A percentile compares a stretch with the other conserved stretches of the same genome.
Conservation (phyloP, 2,329 filamentous ascomycete species). For the Colletotrichum salicis region DNA sequence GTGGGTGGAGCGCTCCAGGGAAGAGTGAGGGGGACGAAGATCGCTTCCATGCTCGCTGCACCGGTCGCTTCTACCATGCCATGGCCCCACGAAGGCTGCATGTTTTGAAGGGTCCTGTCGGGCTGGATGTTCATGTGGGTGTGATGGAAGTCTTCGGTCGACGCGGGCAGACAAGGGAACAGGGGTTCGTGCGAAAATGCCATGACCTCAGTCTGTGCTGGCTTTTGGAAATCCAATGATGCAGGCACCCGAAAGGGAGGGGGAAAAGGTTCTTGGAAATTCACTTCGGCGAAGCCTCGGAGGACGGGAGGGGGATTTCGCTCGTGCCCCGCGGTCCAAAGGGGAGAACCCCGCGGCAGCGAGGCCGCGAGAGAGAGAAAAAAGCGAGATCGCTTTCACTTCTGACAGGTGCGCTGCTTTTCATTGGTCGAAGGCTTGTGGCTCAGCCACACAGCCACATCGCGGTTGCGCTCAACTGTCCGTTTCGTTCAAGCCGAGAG, state of each 20-base stretch:
- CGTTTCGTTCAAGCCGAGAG: constrained; percentile 20
- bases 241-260: background rate
- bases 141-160: background rate
- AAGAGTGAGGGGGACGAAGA: background rate
- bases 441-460: constrained; percentile 11
- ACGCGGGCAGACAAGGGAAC: background rate
- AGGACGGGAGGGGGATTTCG: background rate
- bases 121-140: constrained; percentile 3
- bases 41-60: constrained; percentile 14
- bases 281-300: background rate
- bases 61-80: constrained; percentile 1
- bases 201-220: background rate
- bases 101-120: constrained; percentile 19
- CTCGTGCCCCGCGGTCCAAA: no score
- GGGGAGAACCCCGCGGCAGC: background rate
- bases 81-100: background rate
- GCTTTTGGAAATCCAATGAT: background rate
- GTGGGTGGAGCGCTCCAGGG: background rate
- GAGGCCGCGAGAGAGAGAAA: background rate
- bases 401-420: background rate
- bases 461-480: background rate
- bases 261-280: background rate
- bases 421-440: background rate
- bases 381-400: background rate
- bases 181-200: background rate